A percentile compares a stretch with the other conserved stretches of the same genome.
These are phyloP conservation scores for Crithidia bombi DNA, from an alignment of 208 protist species.

Conservation along the genomic window DNA sequence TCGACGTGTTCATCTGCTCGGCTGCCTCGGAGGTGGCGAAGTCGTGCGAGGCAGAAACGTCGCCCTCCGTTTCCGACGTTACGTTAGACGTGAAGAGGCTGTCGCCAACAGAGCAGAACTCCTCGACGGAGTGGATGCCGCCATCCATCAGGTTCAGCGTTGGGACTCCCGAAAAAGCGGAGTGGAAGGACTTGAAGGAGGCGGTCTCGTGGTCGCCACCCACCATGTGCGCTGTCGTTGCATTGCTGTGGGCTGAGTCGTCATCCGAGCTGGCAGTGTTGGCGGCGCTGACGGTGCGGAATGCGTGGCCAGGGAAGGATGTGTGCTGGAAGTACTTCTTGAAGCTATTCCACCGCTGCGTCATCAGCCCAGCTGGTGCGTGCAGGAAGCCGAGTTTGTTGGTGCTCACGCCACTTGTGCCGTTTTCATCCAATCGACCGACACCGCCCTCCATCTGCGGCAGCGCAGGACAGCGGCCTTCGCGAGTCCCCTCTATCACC, in stretches of 20 bases:
- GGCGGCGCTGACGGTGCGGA: not conserved
- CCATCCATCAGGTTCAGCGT: conserved; percentile 74
- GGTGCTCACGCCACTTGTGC: not conserved
- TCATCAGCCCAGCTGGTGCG: not conserved
- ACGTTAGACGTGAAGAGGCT: conserved; percentile 24
- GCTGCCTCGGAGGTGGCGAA: not conserved
- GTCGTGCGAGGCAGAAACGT: conserved; percentile 19
- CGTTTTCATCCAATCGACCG: not conserved
- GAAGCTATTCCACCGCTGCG: conserved; percentile 21
- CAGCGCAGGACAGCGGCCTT: not conserved
- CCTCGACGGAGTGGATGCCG: conserved; percentile 52
- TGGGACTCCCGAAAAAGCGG: not conserved
- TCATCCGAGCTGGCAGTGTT: not conserved
- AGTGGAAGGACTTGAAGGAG: conserved; percentile 11
- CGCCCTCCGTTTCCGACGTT: conserved; percentile 31
- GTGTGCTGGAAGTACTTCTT: conserved; percentile 24
- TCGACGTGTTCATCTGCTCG: not conserved
- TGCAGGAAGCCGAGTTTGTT: not conserved
- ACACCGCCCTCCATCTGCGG: not conserved
- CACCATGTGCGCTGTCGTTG: conserved; percentile 1
- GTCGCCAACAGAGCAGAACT: conserved; percentile 46
- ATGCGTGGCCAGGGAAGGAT: not conserved
- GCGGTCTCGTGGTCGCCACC: conserved; percentile 8
- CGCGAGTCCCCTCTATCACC: conserved; percentile 17
- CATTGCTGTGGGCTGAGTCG: conserved; percentile 14